Evolutionary conservation across 2,329 filamentous ascomycete species (phyloP).

Genomic region (Pseudonectria buxi): DNA sequence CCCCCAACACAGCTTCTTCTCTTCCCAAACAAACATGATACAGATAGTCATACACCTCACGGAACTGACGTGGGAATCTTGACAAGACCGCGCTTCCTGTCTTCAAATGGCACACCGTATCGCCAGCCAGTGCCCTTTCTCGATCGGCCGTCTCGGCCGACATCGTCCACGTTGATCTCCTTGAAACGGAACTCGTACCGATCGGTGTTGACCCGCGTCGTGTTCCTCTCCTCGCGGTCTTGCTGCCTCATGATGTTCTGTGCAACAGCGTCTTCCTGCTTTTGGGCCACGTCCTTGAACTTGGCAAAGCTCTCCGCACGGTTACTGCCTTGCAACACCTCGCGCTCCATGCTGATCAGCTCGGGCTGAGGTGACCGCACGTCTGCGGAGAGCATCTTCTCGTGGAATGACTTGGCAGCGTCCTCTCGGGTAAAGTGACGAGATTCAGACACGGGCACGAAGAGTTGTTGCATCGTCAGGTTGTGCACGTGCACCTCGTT

Average conservation of each 20-base stretch:
- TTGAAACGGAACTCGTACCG: conserved; percentile 59
- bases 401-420: conserved; percentile 58
- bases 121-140: conserved; percentile 50
- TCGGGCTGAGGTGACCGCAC: conserved; percentile 56
- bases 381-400: conserved; percentile 53
- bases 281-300: conserved; percentile 38
- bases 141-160: conserved; percentile 47
- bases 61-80: conserved; percentile 62
- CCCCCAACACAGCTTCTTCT: conserved; percentile 4
- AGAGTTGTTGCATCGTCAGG: conserved; percentile 57
- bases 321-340: conserved; percentile 32
- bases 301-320: conserved; percentile 30
- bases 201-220: conserved; percentile 40
- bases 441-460: conserved; percentile 57
- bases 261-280: conserved; percentile 35
- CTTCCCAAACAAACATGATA: conserved; percentile 5
- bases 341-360: conserved; percentile 49
- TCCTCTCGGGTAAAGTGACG: conserved; percentile 57
- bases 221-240: conserved; percentile 33
- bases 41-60: conserved; percentile 24
- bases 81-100: conserved; percentile 55
- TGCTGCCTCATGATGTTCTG: conserved; percentile 24
- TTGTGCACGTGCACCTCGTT: conserved; percentile 60
- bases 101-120: conserved; percentile 57
- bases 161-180: conserved; percentile 50